Conservation (phyloP, 2,329 filamentous ascomycete species). For the Penicillium sp. region DNA sequence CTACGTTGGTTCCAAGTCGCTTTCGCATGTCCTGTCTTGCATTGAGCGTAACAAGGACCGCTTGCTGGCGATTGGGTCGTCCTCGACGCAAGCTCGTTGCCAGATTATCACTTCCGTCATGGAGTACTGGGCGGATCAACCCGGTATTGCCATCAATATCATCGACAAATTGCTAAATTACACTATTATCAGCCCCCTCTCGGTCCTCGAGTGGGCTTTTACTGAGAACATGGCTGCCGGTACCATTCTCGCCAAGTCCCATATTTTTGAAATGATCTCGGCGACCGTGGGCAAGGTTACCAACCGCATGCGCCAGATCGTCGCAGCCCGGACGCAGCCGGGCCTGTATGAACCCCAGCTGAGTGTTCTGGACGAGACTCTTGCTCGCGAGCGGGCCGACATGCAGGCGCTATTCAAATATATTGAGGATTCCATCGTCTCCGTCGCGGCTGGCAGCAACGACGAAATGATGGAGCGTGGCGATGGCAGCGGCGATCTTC, state of each 20-base stretch:
- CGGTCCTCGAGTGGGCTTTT: conserved; percentile 88
- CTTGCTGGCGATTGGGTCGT: conserved; percentile 72
- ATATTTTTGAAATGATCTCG: conserved; percentile 86
- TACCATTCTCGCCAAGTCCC: conserved; percentile 66
- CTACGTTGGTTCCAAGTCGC: conserved; percentile 89
- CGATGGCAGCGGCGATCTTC: conserved; percentile 52
- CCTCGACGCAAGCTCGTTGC: conserved; percentile 70
- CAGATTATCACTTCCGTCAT: conserved; percentile 92
- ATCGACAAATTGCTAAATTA: conserved; percentile 98
- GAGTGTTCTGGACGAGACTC: conserved; percentile 62
- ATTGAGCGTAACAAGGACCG: conserved; percentile 93
- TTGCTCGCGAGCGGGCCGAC: conserved; percentile 66
- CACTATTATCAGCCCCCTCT: conserved; percentile 81
- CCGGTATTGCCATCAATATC: conserved; percentile 86
- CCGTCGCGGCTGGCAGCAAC: conserved; percentile 69
- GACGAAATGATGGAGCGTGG: conserved; percentile 70
- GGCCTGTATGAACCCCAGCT: conserved; percentile 55
- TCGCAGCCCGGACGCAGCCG: conserved; percentile 59
- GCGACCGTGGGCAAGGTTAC: conserved; percentile 90
- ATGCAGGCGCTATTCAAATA: conserved; percentile 78
- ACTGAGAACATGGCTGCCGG: conserved; percentile 64
- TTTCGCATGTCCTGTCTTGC: conserved; percentile 91
- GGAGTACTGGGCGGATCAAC: conserved; percentile 89
- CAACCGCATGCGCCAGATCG: conserved; percentile 77
- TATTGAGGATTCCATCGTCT: conserved; percentile 73